Evolutionary conservation across 106 monocot genomes (phyloP).

Genomic region (Triglochin maritima): DNA sequence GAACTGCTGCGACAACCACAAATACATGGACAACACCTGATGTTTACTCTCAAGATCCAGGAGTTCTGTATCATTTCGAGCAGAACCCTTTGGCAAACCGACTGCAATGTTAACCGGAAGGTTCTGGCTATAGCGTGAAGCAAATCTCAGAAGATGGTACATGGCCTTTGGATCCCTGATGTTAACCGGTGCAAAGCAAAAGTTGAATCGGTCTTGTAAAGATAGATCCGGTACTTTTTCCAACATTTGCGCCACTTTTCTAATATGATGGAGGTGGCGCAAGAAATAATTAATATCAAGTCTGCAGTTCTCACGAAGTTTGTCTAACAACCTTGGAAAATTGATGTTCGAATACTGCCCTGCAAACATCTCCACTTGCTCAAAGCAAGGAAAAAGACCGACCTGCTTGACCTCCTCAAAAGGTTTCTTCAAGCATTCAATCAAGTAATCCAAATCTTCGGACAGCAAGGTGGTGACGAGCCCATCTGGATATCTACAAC

Average conservation of each 20-base stretch:
- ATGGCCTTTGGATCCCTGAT: slow-evolving; percentile 95
- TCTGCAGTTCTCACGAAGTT: slow-evolving; percentile 61
- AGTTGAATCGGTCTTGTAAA: slow-evolving; percentile 77
- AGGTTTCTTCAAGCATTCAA: slow-evolving; percentile 76
- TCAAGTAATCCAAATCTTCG: slow-evolving; percentile 80
- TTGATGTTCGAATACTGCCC: slow-evolving; percentile 41
- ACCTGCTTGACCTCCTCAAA: slow-evolving; percentile 76
- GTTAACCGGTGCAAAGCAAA: slow-evolving; percentile 92
- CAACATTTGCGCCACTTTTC: slow-evolving; percentile 88
- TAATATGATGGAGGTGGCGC: slow-evolving; percentile 60
- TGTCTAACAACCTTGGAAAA: slow-evolving; percentile 57
- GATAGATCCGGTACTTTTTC: slow-evolving; percentile 70
- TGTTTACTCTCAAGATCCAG: slow-evolving; percentile 97
- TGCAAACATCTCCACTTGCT: slow-evolving; percentile 91
- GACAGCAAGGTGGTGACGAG: slow-evolving; percentile 70
- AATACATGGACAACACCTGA: slow-evolving; percentile 87
- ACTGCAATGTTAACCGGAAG: slow-evolving; percentile 65
- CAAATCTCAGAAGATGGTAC: slow-evolving; percentile 81
- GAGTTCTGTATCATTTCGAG: slow-evolving; percentile 70
- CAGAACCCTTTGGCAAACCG: slow-evolving; percentile 78
- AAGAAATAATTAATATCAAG: slow-evolving; percentile 74
- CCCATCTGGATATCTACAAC: slow-evolving; percentile 86
- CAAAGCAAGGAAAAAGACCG: slow-evolving; percentile 87
- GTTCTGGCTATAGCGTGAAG: slow-evolving; percentile 57
- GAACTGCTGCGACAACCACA: slow-evolving; percentile 92